A percentile compares a stretch with the other conserved stretches of the same genome.
These are phyloP conservation scores for Arthrinium puccinioides DNA, from an alignment of 2,329 filamentous ascomycete genomes.

Conservation along the genomic window DNA sequence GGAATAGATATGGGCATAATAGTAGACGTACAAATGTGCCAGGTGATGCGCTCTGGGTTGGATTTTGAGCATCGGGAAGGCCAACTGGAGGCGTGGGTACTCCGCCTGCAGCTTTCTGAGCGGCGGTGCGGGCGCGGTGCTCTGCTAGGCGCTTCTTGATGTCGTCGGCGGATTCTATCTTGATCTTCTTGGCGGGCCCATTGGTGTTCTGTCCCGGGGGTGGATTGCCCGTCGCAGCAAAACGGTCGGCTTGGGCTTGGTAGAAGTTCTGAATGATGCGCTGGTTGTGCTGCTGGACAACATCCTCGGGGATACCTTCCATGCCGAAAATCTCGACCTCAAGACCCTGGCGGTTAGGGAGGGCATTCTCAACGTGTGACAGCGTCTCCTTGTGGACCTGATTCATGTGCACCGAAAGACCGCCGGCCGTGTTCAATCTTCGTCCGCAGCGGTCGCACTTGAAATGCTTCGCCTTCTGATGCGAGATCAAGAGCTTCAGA, in stretches of 20 bases:
- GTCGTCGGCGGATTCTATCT: constrained; percentile 69
- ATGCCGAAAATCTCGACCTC: constrained; percentile 97
- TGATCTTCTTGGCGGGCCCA: constrained; percentile 62
- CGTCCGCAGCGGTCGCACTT: constrained; percentile 90
- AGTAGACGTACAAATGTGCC: constrained; percentile 52
- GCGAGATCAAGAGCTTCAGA: constrained; percentile 88
- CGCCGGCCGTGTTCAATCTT: constrained; percentile 88
- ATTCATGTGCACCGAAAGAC: constrained; percentile 93
- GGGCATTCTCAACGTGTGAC: constrained; percentile 81
- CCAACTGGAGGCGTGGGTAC: constrained; percentile 42
- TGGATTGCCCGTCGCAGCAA: constrained; percentile 77
- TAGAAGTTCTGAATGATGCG: constrained; percentile 81
- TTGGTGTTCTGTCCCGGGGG: constrained; percentile 58
- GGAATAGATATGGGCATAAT: not conserved
- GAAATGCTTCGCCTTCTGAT: constrained; percentile 99
- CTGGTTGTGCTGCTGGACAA: constrained; percentile 76
- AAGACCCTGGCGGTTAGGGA: constrained; percentile 76
- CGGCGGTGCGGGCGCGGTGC: constrained; percentile 62
- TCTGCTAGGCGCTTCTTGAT: constrained; percentile 74
- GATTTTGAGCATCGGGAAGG: constrained; percentile 38
- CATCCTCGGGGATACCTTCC: constrained; percentile 88
- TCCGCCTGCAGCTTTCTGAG: constrained; percentile 50
- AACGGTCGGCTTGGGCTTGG: constrained; percentile 74
- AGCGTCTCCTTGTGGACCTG: constrained; percentile 97
- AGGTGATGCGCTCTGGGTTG: constrained; percentile 43